Conservation (phyloP, 306 rosid species). For the Lithocarpus polystachyus region DNA sequence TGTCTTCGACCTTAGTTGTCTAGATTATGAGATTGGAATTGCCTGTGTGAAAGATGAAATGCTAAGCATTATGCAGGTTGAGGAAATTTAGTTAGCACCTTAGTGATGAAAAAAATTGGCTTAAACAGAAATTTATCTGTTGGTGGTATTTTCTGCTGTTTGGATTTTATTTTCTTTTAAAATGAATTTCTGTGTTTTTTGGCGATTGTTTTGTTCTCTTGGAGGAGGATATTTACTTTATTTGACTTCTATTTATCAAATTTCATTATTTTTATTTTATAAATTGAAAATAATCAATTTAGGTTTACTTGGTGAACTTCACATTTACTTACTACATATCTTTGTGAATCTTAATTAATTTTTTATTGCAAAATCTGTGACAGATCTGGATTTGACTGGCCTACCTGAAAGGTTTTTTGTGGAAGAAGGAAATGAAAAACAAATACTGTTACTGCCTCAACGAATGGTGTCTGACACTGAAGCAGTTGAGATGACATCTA, state of each 20-base stretch:
- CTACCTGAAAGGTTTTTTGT: neutral
- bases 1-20: neutral
- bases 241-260: too few relatives aligned
- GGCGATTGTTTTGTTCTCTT: neutral
- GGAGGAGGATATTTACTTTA: too few relatives aligned
- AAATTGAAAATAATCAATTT: too few relatives aligned
- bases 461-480: neutral
- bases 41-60: neutral
- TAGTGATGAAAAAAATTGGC: neutral
- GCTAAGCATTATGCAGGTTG: neutral
- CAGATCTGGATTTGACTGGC: too few relatives aligned
- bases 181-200: neutral
- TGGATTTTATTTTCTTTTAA: neutral
- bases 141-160: neutral
- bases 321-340: too few relatives aligned
- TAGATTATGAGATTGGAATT: neutral
- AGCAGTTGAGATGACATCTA: neutral
- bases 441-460: neutral
- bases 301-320: too few relatives aligned
- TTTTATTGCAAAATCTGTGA: too few relatives aligned
- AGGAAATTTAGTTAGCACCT: neutral
- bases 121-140: too few relatives aligned
- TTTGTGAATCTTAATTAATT: too few relatives aligned
- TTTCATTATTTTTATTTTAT: too few relatives aligned
- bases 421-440: neutral